Evolutionary conservation across 306 rosid genomes (phyloP), one percentile per base, ranked within the genome.

Genomic region (Bauhinia variegata): DNA sequence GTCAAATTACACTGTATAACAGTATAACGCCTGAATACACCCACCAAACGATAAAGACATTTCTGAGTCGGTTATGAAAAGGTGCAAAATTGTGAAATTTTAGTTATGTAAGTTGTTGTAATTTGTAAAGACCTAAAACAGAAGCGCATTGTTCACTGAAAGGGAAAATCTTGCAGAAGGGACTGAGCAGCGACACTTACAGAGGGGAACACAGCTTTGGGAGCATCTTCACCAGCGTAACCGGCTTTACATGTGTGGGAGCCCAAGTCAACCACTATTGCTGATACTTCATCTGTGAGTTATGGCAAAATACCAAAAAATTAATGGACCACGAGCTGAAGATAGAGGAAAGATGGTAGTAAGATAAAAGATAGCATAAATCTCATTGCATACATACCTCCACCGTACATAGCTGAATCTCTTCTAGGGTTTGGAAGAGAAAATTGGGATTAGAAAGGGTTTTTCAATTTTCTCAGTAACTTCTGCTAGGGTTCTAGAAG

Each of bases 191-290:
- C 7, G 76, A 53, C 32, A 60, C 95, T 65, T 75, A 93, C 99
- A 9, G 99, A 88, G 8, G 96, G 97, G 74, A 93, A 93, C 55
- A 93, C 97, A 30, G 99, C 99, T 81, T 93, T 90, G 36, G 99
- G 99, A 17, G 92, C 97, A 85, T 93, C 99, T 77, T 93, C 99
- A 37, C 99, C 99, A 1, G 99, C 99, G 50, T 88, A 88, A 75
- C 97, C 99, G 18, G 97, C 99, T 77, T 93, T 93, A 81, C 97
- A 93, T 4, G 97, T 93, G 83, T 90, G 99, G 34, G 97, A 88
- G 39, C 99, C 99, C 68, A 90, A 71, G 80, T 93, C 99, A 72
- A 93, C 34, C 28, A 93, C 96, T 19, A 93, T 82, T 43, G 99
- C 99, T 17, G 99, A 93, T 11, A 90, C 99, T 80, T 90, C 99